phyloP scores from a whole-genome alignment of 2,329 filamentous ascomycete genomes.

The Corynespora cassiicola region DNA sequence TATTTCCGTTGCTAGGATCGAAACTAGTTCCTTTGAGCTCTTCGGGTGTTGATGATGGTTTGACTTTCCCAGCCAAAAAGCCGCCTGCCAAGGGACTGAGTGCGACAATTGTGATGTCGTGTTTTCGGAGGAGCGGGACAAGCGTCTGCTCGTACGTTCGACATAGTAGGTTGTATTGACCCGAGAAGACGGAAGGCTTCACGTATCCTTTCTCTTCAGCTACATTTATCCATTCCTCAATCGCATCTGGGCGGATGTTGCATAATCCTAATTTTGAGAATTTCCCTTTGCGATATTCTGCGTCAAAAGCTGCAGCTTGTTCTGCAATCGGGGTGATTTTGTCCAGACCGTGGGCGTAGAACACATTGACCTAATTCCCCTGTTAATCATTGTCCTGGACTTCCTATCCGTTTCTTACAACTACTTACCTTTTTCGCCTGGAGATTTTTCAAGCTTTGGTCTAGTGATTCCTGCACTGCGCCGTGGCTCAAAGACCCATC shows the following conservation, averaged over 20 bases:
- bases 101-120: conserved; percentile 47
- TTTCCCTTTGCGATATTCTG: conserved; percentile 4
- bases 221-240: conserved; percentile 9
- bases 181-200: conserved; percentile 51
- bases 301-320: conserved; percentile 11
- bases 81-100: conserved; percentile 30
- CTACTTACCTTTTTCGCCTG: conserved; percentile 4
- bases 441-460: conserved; percentile 28
- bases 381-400: not conserved
- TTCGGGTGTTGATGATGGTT: conserved; percentile 26
- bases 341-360: conserved; percentile 17
- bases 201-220: conserved; percentile 14
- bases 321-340: conserved; percentile 11
- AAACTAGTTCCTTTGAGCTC: conserved; percentile 36
- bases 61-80: conserved; percentile 27
- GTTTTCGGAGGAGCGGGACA: conserved; percentile 48
- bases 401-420: not conserved
- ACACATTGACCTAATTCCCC: conserved; percentile 9
- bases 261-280: conserved; percentile 13
- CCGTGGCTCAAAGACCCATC: conserved; percentile 31
- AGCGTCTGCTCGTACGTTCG: conserved; percentile 44
- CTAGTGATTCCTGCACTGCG: conserved; percentile 32
- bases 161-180: conserved; percentile 42
- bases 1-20: conserved; percentile 4
- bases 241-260: conserved; percentile 10